A percentile compares a stretch with the other conserved stretches of the same genome.
These are phyloP conservation scores for Corylus heterophylla DNA, from an alignment of 306 rosid genomes.

Conservation along the genomic window DNA sequence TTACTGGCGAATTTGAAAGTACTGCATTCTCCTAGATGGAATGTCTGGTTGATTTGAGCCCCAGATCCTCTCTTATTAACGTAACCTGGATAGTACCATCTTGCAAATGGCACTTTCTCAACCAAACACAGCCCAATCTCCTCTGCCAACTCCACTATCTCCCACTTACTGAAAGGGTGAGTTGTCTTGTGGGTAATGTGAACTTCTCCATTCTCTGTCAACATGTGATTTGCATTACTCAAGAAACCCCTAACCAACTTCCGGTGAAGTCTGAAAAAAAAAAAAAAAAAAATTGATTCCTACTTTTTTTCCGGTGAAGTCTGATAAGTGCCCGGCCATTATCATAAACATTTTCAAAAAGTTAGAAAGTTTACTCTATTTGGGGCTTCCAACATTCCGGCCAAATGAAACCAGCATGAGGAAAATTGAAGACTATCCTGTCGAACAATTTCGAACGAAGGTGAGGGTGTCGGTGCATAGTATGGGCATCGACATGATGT, in stretches of 20 bases:
- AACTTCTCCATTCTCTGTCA: slow-evolving; percentile 25
- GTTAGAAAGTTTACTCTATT: neutral
- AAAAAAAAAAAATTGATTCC: too few relatives aligned
- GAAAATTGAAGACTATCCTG: slow-evolving; percentile 36
- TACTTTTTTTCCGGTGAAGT: too few relatives aligned
- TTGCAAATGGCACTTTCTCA: slow-evolving; percentile 5
- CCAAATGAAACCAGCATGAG: slow-evolving; percentile 32
- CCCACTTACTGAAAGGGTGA: slow-evolving; percentile 25
- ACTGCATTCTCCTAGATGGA: slow-evolving; percentile 29
- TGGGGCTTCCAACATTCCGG: neutral
- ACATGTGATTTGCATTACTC: slow-evolving; percentile 21
- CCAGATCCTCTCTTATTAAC: slow-evolving; percentile 34
- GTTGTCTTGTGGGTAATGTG: slow-evolving; percentile 52
- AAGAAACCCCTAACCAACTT: slow-evolving; percentile 32
- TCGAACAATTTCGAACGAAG: slow-evolving; percentile 20
- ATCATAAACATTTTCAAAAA: too few relatives aligned
- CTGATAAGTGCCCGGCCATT: too few relatives aligned
- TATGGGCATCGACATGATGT: slow-evolving; percentile 13
- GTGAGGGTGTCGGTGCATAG: slow-evolving; percentile 17
- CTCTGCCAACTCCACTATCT: slow-evolving; percentile 23
- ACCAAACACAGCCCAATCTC: neutral
- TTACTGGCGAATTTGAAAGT: slow-evolving; percentile 9
- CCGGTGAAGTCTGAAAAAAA: slow-evolving; percentile 28
- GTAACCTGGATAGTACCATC: slow-evolving; percentile 17
- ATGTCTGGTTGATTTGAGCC: fast-evolving